Evolutionary conservation across 306 rosid genomes (phyloP).

Genomic region (Lathyrus aphaca): DNA sequence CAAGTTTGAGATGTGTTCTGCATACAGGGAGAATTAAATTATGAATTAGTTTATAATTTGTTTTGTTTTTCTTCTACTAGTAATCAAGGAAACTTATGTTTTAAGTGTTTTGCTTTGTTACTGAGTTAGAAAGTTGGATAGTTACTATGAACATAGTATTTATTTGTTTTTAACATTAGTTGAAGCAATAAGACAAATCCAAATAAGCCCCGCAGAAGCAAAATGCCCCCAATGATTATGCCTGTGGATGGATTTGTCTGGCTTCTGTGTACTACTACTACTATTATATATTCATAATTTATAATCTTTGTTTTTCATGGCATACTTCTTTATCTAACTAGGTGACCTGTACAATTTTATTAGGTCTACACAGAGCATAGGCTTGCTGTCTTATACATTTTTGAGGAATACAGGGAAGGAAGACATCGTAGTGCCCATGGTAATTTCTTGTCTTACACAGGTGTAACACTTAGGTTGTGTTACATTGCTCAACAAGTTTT

Average conservation of each 20-base stretch:
- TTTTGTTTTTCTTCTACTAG: slow-evolving; percentile 6
- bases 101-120: background rate
- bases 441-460: slow-evolving; percentile 45
- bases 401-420: slow-evolving; percentile 92
- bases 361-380: slow-evolving; percentile 88
- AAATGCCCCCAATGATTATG: slow-evolving; percentile 6
- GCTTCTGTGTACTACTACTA: slow-evolving; percentile 13
- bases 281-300: slow-evolving; percentile 3
- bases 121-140: background rate
- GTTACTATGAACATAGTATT: background rate
- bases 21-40: slow-evolving; percentile 15
- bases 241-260: slow-evolving; percentile 23
- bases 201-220: background rate
- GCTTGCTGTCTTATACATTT: slow-evolving; percentile 92
- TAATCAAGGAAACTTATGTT: background rate
- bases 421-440: slow-evolving; percentile 98
- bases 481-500: background rate
- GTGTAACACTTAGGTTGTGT: background rate
- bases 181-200: background rate
- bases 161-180: background rate
- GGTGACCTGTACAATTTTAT: slow-evolving; percentile 40
- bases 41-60: slow-evolving; percentile 1
- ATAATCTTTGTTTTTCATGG: slow-evolving; percentile 19
- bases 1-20: slow-evolving; percentile 29
- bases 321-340: slow-evolving; percentile 46